phyloP scores from a whole-genome alignment of 192 early-diverging fungal species.

The Spinellus fusiger region DNA sequence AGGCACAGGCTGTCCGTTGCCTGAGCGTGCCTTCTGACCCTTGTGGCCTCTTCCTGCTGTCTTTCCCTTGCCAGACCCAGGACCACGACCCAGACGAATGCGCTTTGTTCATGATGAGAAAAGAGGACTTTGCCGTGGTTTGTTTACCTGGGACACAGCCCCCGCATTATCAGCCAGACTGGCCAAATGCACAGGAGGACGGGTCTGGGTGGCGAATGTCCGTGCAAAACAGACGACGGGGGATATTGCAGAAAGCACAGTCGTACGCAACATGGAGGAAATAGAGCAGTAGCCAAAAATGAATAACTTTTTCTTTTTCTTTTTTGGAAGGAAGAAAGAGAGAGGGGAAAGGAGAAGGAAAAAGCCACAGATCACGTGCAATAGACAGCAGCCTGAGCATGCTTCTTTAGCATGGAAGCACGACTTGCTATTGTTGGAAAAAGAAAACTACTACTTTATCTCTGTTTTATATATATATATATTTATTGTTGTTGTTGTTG shows the following conservation, averaged over 20 bases:
- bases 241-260: background rate
- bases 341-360: no score
- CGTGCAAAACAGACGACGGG: background rate
- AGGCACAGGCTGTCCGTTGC: constrained; percentile 69
- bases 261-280: background rate
- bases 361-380: no score
- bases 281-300: background rate
- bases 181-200: constrained; percentile 17
- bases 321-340: no score
- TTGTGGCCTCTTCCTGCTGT: constrained; percentile 90
- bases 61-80: constrained; percentile 83
- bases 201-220: background rate
- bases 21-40: constrained; percentile 78
- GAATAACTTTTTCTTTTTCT: no score
- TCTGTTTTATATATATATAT: background rate
- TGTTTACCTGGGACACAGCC: constrained; percentile 33
- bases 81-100: constrained; percentile 72
- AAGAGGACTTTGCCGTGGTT: background rate
- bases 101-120: constrained; percentile 26
- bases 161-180: constrained; percentile 31
- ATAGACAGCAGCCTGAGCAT: no score
- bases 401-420: no score
- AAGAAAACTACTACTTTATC: background rate
- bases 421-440: no score
- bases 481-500: background rate